These are phyloP conservation scores for Usnea hakonensis DNA, from an alignment of 495 filamentous ascomycete species.

Conservation along the genomic window DNA sequence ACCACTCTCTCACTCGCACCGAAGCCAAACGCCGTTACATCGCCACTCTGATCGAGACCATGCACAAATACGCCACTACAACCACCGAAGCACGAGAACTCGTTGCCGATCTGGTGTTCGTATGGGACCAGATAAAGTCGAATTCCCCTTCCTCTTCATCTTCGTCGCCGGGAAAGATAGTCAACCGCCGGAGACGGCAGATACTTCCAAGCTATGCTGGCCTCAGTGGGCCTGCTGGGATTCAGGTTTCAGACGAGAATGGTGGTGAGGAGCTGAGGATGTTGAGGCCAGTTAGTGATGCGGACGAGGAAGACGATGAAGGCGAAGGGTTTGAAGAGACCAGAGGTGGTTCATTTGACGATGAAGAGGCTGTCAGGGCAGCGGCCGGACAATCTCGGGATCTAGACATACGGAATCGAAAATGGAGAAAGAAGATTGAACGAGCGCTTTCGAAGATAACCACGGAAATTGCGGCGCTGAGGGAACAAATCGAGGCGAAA, in stretches of 20 bases:
- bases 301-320: slow-evolving; percentile 49
- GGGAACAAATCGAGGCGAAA: slow-evolving; percentile 74
- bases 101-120: slow-evolving; percentile 91
- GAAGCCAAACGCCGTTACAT: slow-evolving; percentile 95
- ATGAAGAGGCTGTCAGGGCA: slow-evolving; percentile 16
- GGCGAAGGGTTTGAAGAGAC: slow-evolving; percentile 30
- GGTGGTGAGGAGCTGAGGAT: slow-evolving; percentile 48
- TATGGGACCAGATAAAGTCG: slow-evolving; percentile 94
- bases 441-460: slow-evolving; percentile 82
- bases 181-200: neutral
- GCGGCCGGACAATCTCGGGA: slow-evolving; percentile 10
- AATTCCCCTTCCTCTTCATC: slow-evolving; percentile 51
- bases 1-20: slow-evolving; percentile 71
- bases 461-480: slow-evolving; percentile 84
- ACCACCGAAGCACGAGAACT: slow-evolving; percentile 80
- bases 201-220: slow-evolving; percentile 26
- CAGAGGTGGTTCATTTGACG: slow-evolving; percentile 21
- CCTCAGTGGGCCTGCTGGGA: slow-evolving; percentile 29
- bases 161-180: slow-evolving; percentile 15
- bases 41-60: slow-evolving; percentile 85
- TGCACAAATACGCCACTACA: slow-evolving; percentile 83
- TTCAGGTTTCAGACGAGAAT: slow-evolving; percentile 27
- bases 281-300: slow-evolving; percentile 72
- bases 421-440: slow-evolving; percentile 79
- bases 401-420: slow-evolving; percentile 31